These are phyloP conservation scores for Boletus semigastroideus DNA, from an alignment of 1,284 basidiomycete species.

Conservation along the genomic window DNA sequence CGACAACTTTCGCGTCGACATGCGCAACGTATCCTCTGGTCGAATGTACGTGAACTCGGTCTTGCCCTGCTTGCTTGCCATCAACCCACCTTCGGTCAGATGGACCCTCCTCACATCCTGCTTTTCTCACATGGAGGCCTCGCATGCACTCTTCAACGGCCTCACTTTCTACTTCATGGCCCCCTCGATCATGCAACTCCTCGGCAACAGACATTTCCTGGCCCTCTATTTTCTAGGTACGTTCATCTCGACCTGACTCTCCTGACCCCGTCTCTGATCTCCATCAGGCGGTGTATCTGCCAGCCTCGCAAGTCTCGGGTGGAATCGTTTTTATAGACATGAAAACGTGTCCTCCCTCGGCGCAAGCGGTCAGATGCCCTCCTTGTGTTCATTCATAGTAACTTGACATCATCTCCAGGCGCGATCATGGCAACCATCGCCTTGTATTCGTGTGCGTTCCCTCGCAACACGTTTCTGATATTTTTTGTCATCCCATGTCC, in stretches of 20 bases:
- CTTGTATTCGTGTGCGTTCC: conserved; percentile 70
- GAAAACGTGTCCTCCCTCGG: conserved; percentile 59
- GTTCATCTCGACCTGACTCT: neutral
- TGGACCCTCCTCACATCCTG: conserved; percentile 78
- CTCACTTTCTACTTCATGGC: conserved; percentile 82
- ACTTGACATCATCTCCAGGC: conserved; percentile 39
- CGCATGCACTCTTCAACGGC: conserved; percentile 78
- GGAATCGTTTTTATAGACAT: conserved; percentile 46
- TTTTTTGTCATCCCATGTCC: conserved; percentile 85
- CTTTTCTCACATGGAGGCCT: conserved; percentile 68
- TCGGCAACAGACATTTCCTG: conserved; percentile 74
- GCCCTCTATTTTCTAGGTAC: conserved; percentile 75
- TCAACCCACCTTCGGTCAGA: conserved; percentile 38
- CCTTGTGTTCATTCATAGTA: neutral
- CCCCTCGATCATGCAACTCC: conserved; percentile 61
- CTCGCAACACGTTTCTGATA: conserved; percentile 68
- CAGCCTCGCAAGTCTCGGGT: conserved; percentile 59
- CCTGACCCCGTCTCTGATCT: neutral
- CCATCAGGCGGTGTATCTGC: conserved; percentile 63
- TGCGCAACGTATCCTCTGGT: conserved; percentile 65
- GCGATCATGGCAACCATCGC: conserved; percentile 76
- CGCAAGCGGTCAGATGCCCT: conserved; percentile 62
- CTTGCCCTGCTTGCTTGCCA: conserved; percentile 2
- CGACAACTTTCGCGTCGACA: conserved; percentile 66
- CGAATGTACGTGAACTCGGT: conserved; percentile 53